Conservation (phyloP, 345 rosid genomes). For the Pistacia atlantica region DNA sequence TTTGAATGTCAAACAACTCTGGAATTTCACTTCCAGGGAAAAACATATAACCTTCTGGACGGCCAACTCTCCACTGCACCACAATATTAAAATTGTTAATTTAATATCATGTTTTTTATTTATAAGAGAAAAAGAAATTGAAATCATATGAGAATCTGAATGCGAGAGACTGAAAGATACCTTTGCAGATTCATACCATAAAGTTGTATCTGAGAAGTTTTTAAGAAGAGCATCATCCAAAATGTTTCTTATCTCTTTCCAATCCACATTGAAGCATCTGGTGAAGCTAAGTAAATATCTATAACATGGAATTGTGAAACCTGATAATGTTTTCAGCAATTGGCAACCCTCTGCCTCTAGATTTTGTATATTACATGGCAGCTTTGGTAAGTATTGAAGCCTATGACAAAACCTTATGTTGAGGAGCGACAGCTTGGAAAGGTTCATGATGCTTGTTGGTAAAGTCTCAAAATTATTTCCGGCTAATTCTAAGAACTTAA, state of each 20-base stretch:
- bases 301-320: background rate
- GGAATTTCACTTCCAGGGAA: conserved; percentile 4
- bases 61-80: background rate
- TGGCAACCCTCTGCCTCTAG: background rate
- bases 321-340: background rate
- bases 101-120: too few species aligned
- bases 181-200: too few species aligned
- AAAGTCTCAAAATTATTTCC: background rate
- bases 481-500: background rate
- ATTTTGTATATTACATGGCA: background rate
- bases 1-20: background rate
- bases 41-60: background rate
- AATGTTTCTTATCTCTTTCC: too few species aligned
- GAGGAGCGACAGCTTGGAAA: background rate
- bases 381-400: conserved; percentile 3
- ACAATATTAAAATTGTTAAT: background rate
- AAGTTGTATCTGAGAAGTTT: too few species aligned
- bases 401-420: background rate
- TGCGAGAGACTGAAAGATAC: too few species aligned
- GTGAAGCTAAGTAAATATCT: too few species aligned
- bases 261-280: too few species aligned
- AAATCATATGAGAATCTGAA: too few species aligned
- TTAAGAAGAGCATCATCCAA: too few species aligned
- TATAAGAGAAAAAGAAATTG: too few species aligned
- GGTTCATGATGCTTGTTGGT: conserved; percentile 16